phyloP scores from a whole-genome alignment of 495 filamentous ascomycete genomes.

The Trichoderma asperelloides region DNA sequence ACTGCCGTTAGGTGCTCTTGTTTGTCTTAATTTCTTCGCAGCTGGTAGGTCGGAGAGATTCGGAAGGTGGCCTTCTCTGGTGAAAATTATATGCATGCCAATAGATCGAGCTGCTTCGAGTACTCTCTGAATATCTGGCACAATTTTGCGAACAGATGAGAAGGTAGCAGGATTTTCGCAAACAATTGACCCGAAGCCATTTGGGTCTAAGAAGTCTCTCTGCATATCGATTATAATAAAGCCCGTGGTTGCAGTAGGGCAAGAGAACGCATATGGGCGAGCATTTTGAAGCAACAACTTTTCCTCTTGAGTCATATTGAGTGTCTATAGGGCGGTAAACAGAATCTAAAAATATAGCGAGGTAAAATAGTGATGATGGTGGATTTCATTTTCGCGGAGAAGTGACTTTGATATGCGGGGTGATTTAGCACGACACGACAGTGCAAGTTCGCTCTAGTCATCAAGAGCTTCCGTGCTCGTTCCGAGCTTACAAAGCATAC shows the following conservation, averaged over 20 bases:
- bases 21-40: conserved; percentile 38
- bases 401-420: too few species aligned
- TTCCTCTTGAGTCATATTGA: background rate
- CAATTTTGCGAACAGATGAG: conserved; percentile 26
- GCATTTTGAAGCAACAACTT: conserved; percentile 28
- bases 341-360: background rate
- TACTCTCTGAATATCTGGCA: conserved; percentile 31
- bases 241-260: conserved; percentile 31
- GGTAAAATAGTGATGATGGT: too few species aligned
- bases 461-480: too few species aligned
- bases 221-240: conserved; percentile 54
- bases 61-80: conserved; percentile 48
- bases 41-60: conserved; percentile 44
- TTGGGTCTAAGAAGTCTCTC: conserved; percentile 38
- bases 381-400: too few species aligned
- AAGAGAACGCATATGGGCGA: conserved; percentile 29
- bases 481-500: too few species aligned
- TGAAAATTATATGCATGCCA: conserved; percentile 58
- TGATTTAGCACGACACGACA: too few species aligned
- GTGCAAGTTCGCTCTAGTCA: too few species aligned
- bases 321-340: background rate
- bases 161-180: conserved; percentile 28
- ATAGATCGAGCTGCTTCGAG: conserved; percentile 48
- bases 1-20: conserved; percentile 31
- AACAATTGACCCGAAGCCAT: conserved; percentile 31